Evolutionary conservation across 2,329 filamentous ascomycete species (phyloP).

Genomic region (Berkeleyomyces rouxiae): DNA sequence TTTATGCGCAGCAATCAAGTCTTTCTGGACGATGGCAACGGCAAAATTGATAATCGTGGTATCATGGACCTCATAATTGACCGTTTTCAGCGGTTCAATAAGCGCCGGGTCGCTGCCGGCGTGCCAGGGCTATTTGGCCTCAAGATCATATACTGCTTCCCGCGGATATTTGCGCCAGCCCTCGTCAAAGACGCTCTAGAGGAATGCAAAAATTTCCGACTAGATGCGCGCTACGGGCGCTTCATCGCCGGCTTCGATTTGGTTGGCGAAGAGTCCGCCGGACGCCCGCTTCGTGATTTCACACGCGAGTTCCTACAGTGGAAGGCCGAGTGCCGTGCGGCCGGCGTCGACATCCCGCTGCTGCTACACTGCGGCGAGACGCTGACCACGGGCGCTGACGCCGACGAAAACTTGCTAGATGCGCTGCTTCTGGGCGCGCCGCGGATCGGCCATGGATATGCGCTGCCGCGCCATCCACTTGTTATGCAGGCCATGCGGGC

Average conservation of each 20-base stretch:
- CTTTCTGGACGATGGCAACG: slow-evolving; percentile 37
- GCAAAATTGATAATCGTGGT: slow-evolving; percentile 34
- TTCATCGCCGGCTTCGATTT: slow-evolving; percentile 56
- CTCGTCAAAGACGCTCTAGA: slow-evolving; percentile 36
- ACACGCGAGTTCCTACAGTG: slow-evolving; percentile 40
- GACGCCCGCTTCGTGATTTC: slow-evolving; percentile 40
- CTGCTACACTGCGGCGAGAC: slow-evolving; percentile 66
- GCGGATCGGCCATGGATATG: slow-evolving; percentile 60
- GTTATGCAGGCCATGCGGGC: slow-evolving; percentile 50
- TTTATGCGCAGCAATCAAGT: slow-evolving; percentile 48
- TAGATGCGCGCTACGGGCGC: slow-evolving; percentile 27
- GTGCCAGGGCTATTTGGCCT: slow-evolving; percentile 36
- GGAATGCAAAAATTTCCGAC: slow-evolving; percentile 46
- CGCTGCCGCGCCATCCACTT: slow-evolving; percentile 47
- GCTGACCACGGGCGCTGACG: slow-evolving; percentile 44
- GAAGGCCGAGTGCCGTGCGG: slow-evolving; percentile 30
- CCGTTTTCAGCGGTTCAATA: slow-evolving; percentile 24
- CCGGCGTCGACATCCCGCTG: slow-evolving; percentile 46
- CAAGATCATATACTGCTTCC: slow-evolving; percentile 57
- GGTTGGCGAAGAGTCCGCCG: slow-evolving; percentile 49
- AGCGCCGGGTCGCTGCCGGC: slow-evolving; percentile 26
- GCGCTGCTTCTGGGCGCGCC: slow-evolving; percentile 48
- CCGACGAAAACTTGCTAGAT: slow-evolving; percentile 52
- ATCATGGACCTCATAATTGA: slow-evolving; percentile 46
- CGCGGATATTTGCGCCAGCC: slow-evolving; percentile 36